phyloP scores from a whole-genome alignment of 306 rosid species.

The Vigna mungo region DNA sequence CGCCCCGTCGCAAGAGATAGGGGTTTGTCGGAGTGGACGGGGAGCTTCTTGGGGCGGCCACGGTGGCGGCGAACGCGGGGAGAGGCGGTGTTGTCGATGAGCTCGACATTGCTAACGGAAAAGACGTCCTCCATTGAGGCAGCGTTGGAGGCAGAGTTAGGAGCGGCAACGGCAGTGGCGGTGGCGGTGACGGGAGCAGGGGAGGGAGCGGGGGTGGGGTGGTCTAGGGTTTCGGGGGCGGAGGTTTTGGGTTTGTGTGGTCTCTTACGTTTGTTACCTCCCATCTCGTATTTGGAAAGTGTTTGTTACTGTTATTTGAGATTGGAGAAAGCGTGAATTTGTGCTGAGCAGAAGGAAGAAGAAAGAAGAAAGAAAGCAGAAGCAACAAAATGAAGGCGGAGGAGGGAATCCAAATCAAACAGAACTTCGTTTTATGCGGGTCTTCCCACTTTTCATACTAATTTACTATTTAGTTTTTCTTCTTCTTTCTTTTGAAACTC shows the following conservation, averaged over 20 bases:
- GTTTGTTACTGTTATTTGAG: background rate
- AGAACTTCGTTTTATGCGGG: no score
- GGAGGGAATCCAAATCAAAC: no score
- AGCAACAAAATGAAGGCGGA: no score
- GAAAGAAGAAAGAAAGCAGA: no score
- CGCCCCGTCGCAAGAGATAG: conserved; percentile 47
- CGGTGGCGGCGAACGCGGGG: conserved; percentile 50
- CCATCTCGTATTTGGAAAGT: conserved; percentile 19
- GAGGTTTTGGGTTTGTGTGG: conserved; percentile 79
- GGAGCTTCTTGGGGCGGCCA: conserved; percentile 73
- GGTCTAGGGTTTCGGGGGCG: conserved; percentile 71
- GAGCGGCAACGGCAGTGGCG: background rate
- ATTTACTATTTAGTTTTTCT: no score
- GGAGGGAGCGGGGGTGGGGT: conserved; percentile 43
- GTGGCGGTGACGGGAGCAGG: conserved; percentile 40
- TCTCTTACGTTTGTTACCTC: conserved; percentile 72
- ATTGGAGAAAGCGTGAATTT: no score
- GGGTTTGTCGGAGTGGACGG: conserved; percentile 55
- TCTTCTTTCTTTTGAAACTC: no score
- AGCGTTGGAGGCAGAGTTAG: background rate
- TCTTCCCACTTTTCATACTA: no score
- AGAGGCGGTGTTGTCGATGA: conserved; percentile 57
- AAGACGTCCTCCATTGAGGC: conserved; percentile 59
- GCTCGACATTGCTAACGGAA: conserved; percentile 70
- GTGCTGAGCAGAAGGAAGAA: no score